Conservation (phyloP, 1,284 basidiomycete species). For the Farysia itapuensis region DNA sequence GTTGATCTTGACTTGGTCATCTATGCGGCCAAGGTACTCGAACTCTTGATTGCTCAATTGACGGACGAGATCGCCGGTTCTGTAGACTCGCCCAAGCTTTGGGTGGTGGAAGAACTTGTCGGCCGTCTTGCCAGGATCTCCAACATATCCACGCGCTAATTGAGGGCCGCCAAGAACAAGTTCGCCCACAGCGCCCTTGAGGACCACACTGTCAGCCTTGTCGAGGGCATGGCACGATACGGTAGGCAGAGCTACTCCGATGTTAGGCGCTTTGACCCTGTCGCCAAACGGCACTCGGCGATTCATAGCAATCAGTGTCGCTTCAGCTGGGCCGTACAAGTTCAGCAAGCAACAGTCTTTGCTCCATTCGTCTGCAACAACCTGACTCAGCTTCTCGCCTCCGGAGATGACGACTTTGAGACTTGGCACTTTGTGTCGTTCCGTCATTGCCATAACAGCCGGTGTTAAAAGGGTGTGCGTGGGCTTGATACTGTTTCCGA, state of each 20-base stretch:
- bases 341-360: conserved; percentile 56
- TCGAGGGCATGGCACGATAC: conserved; percentile 56
- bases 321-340: conserved; percentile 58
- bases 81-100: conserved; percentile 51
- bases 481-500: conserved; percentile 46
- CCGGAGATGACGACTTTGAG: conserved; percentile 60
- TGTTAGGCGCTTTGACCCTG: conserved; percentile 59
- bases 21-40: conserved; percentile 61
- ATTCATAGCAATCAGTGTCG: conserved; percentile 57
- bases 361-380: conserved; percentile 60
- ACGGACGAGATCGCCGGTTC: conserved; percentile 57
- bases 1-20: conserved; percentile 61
- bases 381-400: conserved; percentile 60
- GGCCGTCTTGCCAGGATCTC: conserved; percentile 53
- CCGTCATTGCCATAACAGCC: conserved; percentile 60
- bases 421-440: conserved; percentile 48
- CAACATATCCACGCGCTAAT: conserved; percentile 53
- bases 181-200: conserved; percentile 60
- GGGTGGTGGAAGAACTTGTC: conserved; percentile 56
- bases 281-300: conserved; percentile 52
- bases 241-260: conserved; percentile 58
- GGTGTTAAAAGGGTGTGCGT: conserved; percentile 60
- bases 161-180: conserved; percentile 56
- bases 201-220: conserved; percentile 46
- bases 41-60: conserved; percentile 56